Percentiles rank a stretch among this genome's conserved stretches.
Evolutionary conservation across 495 filamentous ascomycete species (phyloP).

Genomic region (Parathielavia appendiculata): DNA sequence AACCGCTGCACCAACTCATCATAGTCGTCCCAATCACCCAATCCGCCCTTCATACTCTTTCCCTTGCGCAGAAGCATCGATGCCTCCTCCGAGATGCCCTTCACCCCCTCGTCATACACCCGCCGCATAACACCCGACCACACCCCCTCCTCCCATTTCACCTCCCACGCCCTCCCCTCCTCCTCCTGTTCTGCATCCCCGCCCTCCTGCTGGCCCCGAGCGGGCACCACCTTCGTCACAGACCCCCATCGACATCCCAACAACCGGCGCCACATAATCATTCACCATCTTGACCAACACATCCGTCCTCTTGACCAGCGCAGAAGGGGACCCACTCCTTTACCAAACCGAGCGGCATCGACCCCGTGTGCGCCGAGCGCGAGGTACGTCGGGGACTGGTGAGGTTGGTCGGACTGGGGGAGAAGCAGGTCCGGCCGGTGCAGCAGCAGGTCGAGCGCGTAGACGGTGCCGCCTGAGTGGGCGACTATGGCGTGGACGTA

Average conservation of each 20-base stretch:
- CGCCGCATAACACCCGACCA: not conserved
- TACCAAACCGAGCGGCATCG: not conserved
- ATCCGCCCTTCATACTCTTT: not conserved
- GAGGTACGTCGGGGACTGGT: not conserved
- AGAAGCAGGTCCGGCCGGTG: not conserved
- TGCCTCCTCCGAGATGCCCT: not conserved
- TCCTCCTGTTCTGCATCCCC: not conserved
- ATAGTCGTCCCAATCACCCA: not conserved
- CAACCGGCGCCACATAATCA: not conserved
- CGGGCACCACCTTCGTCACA: not conserved
- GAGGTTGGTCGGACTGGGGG: not conserved
- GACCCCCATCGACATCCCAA: not conserved
- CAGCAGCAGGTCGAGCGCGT: not conserved
- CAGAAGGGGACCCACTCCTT: not conserved
- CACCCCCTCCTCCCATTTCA: not conserved
- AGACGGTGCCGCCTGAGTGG: slow-evolving; percentile 1
- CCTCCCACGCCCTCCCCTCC: not conserved
- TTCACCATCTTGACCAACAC: not conserved
- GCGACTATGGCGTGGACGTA: not conserved
- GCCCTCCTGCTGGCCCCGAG: not conserved
- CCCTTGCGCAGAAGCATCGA: not conserved
- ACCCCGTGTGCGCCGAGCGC: not conserved
- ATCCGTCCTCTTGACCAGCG: not conserved
- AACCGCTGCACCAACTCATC: not conserved
- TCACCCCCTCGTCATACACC: not conserved